A percentile compares a stretch with the other conserved stretches of the same genome.
phyloP scores from a whole-genome alignment of 805 yeast genomes.

The Scheffersomyces coipomensis region DNA sequence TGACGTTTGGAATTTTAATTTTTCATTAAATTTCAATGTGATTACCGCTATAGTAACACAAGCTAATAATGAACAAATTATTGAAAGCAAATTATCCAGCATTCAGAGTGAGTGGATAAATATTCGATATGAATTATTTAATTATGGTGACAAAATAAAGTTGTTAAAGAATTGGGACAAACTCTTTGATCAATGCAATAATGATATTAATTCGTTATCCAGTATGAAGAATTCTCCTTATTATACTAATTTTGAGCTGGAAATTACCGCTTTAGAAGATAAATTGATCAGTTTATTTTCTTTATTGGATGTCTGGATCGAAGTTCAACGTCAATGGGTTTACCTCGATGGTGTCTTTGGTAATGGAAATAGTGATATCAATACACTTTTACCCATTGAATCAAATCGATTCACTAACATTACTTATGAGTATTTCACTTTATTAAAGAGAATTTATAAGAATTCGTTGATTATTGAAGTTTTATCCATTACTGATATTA shows the following conservation, averaged over 20 bases:
- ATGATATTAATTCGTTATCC: constrained; percentile 58
- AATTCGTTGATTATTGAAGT: constrained; percentile 56
- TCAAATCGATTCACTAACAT: constrained; percentile 61
- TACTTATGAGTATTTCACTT: constrained; percentile 56
- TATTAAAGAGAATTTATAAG: constrained; percentile 50
- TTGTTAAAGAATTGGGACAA: constrained; percentile 69
- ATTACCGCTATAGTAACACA: constrained; percentile 52
- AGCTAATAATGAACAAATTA: constrained; percentile 70
- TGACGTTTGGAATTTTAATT: constrained; percentile 59
- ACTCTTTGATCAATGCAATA: constrained; percentile 56
- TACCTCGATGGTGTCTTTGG: constrained; percentile 80
- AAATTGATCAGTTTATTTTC: constrained; percentile 50
- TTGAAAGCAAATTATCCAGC: constrained; percentile 54
- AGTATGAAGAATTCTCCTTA: constrained; percentile 73
- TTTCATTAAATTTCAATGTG: constrained; percentile 40
- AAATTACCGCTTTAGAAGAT: constrained; percentile 52
- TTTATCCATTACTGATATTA: constrained; percentile 48
- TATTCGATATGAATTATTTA: constrained; percentile 50
- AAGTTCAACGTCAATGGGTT: constrained; percentile 85
- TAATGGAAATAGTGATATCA: constrained; percentile 50
- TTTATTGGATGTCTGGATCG: constrained; percentile 71
- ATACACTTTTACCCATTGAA: constrained; percentile 66
- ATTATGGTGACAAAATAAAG: constrained; percentile 49
- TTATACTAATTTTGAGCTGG: constrained; percentile 58
- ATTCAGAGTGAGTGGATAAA: constrained; percentile 59